Evolutionary conservation across 495 filamentous ascomycete genomes (phyloP).

Genomic region (Lophiostoma macrostomum): DNA sequence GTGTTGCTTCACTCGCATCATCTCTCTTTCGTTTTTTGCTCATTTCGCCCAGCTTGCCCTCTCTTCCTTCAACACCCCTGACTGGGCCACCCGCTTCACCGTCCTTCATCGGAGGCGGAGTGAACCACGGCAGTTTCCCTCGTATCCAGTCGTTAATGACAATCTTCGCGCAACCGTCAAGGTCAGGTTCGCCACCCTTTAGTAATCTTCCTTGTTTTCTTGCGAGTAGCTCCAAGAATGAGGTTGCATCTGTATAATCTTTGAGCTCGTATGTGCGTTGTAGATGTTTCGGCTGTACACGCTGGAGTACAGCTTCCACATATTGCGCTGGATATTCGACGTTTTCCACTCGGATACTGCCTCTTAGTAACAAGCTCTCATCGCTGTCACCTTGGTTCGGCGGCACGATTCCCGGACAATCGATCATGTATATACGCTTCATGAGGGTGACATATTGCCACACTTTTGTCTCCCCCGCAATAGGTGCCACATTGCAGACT

Average conservation of each 20-base stretch:
- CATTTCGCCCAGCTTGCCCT: slow-evolving; percentile 65
- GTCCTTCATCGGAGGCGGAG: slow-evolving; percentile 60
- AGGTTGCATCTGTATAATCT: slow-evolving; percentile 66
- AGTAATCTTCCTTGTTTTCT: slow-evolving; percentile 82
- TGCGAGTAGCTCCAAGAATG: slow-evolving; percentile 83
- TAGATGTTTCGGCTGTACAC: slow-evolving; percentile 80
- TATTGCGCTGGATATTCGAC: slow-evolving; percentile 95
- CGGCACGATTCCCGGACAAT: slow-evolving; percentile 94
- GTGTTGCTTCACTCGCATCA: slow-evolving; percentile 34
- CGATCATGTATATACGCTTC: slow-evolving; percentile 95
- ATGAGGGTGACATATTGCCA: slow-evolving; percentile 98
- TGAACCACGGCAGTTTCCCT: slow-evolving; percentile 95
- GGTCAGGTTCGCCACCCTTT: slow-evolving; percentile 85
- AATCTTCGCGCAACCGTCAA: slow-evolving; percentile 93
- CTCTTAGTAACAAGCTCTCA: slow-evolving; percentile 85
- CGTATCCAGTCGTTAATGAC: slow-evolving; percentile 92
- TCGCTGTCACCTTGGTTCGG: slow-evolving; percentile 76
- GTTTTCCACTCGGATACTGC: slow-evolving; percentile 90
- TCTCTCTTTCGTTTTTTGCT: slow-evolving; percentile 52
- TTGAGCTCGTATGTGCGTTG: slow-evolving; percentile 89
- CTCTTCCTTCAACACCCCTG: slow-evolving; percentile 53
- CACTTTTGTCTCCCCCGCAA: slow-evolving; percentile 89
- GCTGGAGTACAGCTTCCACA: slow-evolving; percentile 74
- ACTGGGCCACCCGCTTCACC: slow-evolving; percentile 50
- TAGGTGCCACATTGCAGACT: slow-evolving; percentile 90